phyloP scores from a whole-genome alignment of 768 basidiomycete species.

The Tylopilus sp. region DNA sequence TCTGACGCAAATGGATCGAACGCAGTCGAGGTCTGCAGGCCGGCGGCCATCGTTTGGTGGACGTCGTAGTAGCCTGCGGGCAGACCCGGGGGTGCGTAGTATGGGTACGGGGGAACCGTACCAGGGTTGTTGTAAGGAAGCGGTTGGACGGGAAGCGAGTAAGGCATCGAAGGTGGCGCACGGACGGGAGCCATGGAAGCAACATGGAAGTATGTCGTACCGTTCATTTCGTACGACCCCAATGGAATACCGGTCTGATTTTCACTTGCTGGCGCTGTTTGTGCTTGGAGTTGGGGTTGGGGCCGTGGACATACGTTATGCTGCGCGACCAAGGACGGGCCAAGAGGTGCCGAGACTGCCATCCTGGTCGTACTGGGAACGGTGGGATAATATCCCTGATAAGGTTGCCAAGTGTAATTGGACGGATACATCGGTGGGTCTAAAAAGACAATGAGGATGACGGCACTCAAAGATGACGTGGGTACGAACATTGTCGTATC shows the following conservation, averaged over 20 bases:
- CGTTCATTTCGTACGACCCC: conserved; percentile 24
- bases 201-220: conserved; percentile 32
- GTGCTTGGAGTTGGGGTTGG: neutral
- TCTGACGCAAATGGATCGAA: conserved; percentile 25
- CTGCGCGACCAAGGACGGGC: neutral
- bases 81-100: conserved; percentile 8
- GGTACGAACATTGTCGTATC: conserved; percentile 31
- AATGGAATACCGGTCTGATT: conserved; percentile 6
- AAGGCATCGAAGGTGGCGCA: conserved; percentile 2
- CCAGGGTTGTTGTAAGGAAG: conserved; percentile 4
- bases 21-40: neutral
- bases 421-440: conserved; percentile 19
- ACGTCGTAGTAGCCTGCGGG: conserved; percentile 1
- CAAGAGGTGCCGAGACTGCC: neutral
- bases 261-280: neutral
- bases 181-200: neutral
- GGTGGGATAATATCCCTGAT: conserved; percentile 31
- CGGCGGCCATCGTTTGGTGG: neutral
- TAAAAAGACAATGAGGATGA: conserved; percentile 1
- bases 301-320: neutral
- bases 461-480: neutral
- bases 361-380: conserved; percentile 14
- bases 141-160: conserved; percentile 5
- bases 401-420: conserved; percentile 7
- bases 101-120: conserved; percentile 5